Evolutionary conservation across 2,329 filamentous ascomycete genomes (phyloP), one percentile per base, ranked within the genome.

Genomic region (Penicillium sp.): DNA sequence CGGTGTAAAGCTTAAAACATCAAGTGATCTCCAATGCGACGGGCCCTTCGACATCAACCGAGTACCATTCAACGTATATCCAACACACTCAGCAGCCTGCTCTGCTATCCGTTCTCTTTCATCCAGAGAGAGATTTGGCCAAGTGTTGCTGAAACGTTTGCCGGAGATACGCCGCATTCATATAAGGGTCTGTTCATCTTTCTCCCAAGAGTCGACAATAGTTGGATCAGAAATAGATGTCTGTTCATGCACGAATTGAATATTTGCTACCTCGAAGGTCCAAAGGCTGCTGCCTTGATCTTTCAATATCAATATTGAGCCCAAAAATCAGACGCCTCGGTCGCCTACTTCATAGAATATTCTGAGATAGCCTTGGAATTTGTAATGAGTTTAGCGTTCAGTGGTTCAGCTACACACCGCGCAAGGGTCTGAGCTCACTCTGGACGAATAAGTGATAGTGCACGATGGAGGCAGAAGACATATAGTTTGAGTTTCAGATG

Each of bases 271-370:
- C 37, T 61, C 54, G 27, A 28, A 27, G 13, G 46, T 52, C 12
- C 52, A 49, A 39, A 38, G 45, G 8, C 11, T 53, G 39, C 46
- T 2, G 6, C 56, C 43, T 27, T 55, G 55, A 45, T 66, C 58
- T 55, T 66, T 66, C n/a, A 67, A 18, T 28, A 66, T 60, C 29
- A 60, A 44, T 3, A 58, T 55, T 28, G 62, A 62, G 7, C 61
- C 62, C 28, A 65, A 29, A 5, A 57, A 58, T 63, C 61, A 66
- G 13, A 59, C 59, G 4, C 55, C 64, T n/a, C 61, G 57, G 36
- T 61, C 43, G 46, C 54, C 49, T 9, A 51, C 54, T 35, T 51
- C 57, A 43, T 65, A 64, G 29, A 32, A 32, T 1, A 32, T 3
- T 7, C 5, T 11, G 29, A 32, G 29, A 11, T 32, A 11, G 29